These are phyloP conservation scores for Spathaspora girioi DNA, from an alignment of 805 yeast species.

Conservation along the genomic window DNA sequence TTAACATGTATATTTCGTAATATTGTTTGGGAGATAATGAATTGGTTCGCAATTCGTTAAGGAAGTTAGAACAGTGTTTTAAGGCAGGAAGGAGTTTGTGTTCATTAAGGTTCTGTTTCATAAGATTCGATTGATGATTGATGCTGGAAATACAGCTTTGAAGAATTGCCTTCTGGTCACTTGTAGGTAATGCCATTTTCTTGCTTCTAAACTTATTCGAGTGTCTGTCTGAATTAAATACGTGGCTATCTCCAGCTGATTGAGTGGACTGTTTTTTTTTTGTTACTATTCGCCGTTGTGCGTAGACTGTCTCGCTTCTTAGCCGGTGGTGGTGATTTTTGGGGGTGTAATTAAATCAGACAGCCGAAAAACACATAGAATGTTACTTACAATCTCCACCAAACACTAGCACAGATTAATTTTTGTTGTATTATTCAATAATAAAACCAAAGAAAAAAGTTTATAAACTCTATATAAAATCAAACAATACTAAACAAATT, in stretches of 20 bases:
- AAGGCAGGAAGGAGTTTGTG: constrained; percentile 77
- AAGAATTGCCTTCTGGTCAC: constrained; percentile 15
- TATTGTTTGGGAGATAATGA: constrained; percentile 82
- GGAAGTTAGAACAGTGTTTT: constrained; percentile 78
- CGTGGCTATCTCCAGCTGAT: not conserved
- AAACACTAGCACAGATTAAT: not conserved
- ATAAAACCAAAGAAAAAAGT: not conserved
- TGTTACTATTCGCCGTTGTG: not conserved
- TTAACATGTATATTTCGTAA: constrained; percentile 83
- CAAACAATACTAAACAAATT: not conserved
- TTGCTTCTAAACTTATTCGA: not conserved
- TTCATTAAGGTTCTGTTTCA: constrained; percentile 72
- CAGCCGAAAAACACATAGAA: not conserved
- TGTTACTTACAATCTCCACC: too few species aligned
- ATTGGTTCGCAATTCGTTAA: constrained; percentile 77
- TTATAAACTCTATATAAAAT: not conserved
- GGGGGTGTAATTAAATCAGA: not conserved
- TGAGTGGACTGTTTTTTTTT: not conserved
- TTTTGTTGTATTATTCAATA: not conserved
- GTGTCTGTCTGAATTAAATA: not conserved
- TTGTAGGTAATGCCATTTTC: constrained; percentile 10
- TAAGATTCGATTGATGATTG: constrained; percentile 64
- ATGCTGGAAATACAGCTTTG: constrained; percentile 40
- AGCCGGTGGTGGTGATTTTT: not conserved
- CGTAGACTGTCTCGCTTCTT: not conserved